Evolutionary conservation across 1,139 yeast genomes (phyloP), one percentile per base, ranked within the genome.

Genomic region (Starmera stellimalicola): DNA sequence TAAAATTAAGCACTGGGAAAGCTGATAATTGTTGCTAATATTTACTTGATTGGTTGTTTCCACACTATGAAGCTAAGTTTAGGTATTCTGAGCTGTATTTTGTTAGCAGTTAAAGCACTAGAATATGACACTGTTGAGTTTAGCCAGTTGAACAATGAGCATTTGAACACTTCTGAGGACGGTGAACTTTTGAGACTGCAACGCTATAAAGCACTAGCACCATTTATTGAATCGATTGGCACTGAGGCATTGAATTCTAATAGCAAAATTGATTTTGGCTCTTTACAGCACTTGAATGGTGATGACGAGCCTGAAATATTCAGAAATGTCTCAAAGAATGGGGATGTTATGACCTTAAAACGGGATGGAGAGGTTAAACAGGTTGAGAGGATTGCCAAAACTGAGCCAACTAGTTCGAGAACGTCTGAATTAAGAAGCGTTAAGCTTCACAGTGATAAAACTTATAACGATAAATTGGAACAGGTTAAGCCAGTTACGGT

Each of bases 181-280:
- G 10, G n/a, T 16, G 7, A 23, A 12, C n/a, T 7, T 23, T 12
- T 23, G n/a, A 6, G 15, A 11, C 11, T 27, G n/a, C 29, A 27
- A 27, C 18, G 15, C 11, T n/a, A 10, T 3, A 2, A 18, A 14
- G n/a, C 12, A 16, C 11, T 25, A 12, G n/a, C 16, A 3, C 26
- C 31, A 6, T 29, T 29, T 20, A 15, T 19, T 15, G 19, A 29
- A 15, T 22, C 14, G n/a, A 18, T 29, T 12, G 31, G 31, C 7
- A 22, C 16, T 9, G 18, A 15, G 9, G 14, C 16, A 5, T 20
- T 29, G 26, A 15, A 29, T 11, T 20, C 26, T 4, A 16, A 22
- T 7, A 29, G 26, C 12, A 29, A 29, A 11, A 6, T 29, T 4
- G 32, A 29, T 29, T 22, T 29, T 29, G 32, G 27, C 5, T 12